These are phyloP conservation scores for Linanthus parryae DNA, from an alignment of 148 eudicot species.

Conservation along the genomic window DNA sequence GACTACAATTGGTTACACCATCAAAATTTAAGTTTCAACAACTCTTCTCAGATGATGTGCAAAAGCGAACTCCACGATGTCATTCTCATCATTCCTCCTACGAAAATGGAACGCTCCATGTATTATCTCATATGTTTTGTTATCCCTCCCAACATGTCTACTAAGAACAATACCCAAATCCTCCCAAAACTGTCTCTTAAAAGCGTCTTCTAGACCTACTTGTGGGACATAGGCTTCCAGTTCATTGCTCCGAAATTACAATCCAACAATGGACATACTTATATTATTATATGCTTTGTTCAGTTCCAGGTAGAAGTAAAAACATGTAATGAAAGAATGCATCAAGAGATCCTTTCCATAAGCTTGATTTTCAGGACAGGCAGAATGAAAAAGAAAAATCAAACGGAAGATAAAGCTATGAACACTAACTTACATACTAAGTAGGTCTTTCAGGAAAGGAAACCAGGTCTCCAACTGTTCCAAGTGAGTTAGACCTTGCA, in stretches of 20 bases:
- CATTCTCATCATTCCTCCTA: too few relatives aligned
- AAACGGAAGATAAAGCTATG: too few relatives aligned
- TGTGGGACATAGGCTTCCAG: neutral
- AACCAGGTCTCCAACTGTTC: conserved; percentile 65
- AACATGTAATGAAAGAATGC: neutral
- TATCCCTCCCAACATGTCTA: too few relatives aligned
- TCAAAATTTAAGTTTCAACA: too few relatives aligned
- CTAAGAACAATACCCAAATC: too few relatives aligned
- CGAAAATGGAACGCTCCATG: too few relatives aligned
- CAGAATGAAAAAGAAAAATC: neutral
- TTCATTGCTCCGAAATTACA: neutral
- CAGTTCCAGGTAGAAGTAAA: neutral
- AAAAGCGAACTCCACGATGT: too few relatives aligned
- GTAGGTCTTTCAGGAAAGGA: conserved; percentile 59
- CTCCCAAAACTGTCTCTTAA: too few relatives aligned
- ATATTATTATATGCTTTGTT: neutral
- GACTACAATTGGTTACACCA: too few relatives aligned
- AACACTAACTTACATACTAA: conserved; percentile 65
- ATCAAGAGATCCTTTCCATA: neutral
- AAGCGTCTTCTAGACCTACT: too few relatives aligned
- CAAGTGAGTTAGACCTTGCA: conserved; percentile 85
- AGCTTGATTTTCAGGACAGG: neutral
- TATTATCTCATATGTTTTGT: too few relatives aligned
- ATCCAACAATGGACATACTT: neutral
- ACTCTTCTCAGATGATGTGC: too few relatives aligned